A percentile compares a stretch with the other conserved stretches of the same genome.
Evolutionary conservation across 164 flowering plant genomes (phyloP).

Genomic region (Aristolochia contorta): DNA sequence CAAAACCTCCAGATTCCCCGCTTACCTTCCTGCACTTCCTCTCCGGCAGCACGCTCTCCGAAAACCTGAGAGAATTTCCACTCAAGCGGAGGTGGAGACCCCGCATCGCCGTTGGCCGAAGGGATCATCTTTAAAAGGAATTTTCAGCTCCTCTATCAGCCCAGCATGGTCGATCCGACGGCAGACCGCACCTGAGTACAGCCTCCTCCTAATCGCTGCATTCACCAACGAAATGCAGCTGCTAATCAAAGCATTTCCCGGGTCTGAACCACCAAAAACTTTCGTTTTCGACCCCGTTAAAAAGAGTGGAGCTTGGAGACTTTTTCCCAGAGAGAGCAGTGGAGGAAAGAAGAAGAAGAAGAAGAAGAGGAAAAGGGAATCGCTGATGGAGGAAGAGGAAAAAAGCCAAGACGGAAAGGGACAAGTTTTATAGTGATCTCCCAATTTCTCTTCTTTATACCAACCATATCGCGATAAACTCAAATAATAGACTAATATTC

Average conservation of each 20-base stretch:
- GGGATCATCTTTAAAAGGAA: constrained; percentile 7
- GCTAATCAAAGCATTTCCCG: background rate
- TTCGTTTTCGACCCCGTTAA: background rate
- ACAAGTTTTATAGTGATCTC: constrained; percentile 1
- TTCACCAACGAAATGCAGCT: constrained; percentile 2
- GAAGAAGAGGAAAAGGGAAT: background rate
- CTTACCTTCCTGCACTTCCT: constrained; percentile 72
- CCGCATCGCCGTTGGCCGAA: constrained; percentile 14
- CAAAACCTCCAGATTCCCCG: no score
- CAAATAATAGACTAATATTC: no score
- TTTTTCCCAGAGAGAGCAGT: background rate
- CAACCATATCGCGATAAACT: background rate
- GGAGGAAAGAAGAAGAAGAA: background rate
- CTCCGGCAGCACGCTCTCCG: constrained; percentile 65
- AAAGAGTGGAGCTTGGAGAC: background rate
- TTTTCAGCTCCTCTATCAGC: background rate
- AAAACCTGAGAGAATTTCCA: constrained; percentile 84
- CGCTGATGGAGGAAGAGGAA: constrained; percentile 1
- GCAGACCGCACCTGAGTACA: background rate
- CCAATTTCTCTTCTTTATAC: background rate
- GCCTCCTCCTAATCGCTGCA: background rate
- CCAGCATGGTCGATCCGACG: constrained; percentile 8
- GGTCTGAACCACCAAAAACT: background rate
- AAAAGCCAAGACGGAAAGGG: background rate
- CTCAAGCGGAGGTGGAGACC: constrained; percentile 39